Conservation (phyloP, 1,284 basidiomycete species). For the Cryptococcus amylolentus region DNA sequence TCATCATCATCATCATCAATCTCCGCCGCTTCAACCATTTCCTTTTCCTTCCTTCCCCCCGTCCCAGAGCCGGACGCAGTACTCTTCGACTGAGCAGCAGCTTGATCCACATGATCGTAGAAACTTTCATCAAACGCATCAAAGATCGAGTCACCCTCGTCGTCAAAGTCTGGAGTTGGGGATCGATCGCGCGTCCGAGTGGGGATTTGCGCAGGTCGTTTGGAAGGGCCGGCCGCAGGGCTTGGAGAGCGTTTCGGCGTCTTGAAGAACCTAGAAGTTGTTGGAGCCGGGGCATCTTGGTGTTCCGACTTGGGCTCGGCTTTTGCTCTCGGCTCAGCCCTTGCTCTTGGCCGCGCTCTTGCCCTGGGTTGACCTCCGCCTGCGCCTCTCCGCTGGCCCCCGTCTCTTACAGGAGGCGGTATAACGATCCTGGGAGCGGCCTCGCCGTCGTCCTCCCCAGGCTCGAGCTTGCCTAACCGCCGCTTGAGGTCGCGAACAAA, state of each 20-base stretch:
- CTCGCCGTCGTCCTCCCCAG: background rate
- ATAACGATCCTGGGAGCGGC: background rate
- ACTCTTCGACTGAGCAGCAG: background rate
- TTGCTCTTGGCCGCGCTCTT: background rate
- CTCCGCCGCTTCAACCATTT: background rate
- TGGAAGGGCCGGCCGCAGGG: background rate
- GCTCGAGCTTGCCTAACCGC: constrained; percentile 22
- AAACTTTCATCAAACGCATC: constrained; percentile 6
- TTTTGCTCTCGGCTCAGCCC: background rate
- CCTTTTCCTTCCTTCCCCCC: background rate
- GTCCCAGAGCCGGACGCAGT: background rate
- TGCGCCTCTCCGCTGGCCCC: background rate
- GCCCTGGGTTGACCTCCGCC: too few relatives aligned
- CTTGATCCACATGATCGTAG: background rate
- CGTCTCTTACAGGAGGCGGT: background rate
- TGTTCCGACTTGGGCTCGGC: constrained; percentile 1
- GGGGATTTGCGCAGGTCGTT: background rate
- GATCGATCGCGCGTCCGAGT: background rate
- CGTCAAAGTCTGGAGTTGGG: background rate
- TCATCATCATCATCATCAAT: background rate
- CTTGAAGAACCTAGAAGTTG: background rate
- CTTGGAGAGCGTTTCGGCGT: background rate
- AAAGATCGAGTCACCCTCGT: background rate
- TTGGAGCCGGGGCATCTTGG: background rate
- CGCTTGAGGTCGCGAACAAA: constrained; percentile 28